phyloP scores from a whole-genome alignment of 371 early-diverging fungal genomes.

The Lichtheimia corymbifera region DNA sequence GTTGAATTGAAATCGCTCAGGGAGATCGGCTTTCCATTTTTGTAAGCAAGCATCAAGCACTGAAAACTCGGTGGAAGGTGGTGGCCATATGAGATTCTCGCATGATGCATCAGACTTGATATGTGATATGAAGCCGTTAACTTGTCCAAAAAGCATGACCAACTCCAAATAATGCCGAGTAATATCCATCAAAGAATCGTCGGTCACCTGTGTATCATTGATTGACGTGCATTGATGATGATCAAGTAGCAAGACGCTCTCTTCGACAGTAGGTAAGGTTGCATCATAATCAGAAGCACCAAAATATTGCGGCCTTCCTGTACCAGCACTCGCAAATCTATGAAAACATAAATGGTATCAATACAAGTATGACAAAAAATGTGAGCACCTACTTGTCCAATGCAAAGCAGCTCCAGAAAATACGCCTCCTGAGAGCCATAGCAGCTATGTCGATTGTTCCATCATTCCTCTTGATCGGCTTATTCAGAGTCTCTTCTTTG shows the following conservation, averaged over 20 bases:
- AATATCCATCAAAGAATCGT: slow-evolving; percentile 36
- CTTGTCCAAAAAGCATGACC: slow-evolving; percentile 46
- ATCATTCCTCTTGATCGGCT: slow-evolving; percentile 29
- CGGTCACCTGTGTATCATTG: slow-evolving; percentile 17
- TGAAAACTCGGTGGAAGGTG: slow-evolving; percentile 47
- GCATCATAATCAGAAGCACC: slow-evolving; percentile 58
- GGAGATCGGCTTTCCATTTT: slow-evolving; percentile 28
- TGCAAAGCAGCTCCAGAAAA: slow-evolving; percentile 59
- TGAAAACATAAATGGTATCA: not conserved
- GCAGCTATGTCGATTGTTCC: slow-evolving; percentile 44
- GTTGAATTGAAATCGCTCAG: slow-evolving; percentile 28
- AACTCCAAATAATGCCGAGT: slow-evolving; percentile 28
- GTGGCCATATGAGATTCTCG: slow-evolving; percentile 48
- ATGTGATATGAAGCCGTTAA: slow-evolving; percentile 47
- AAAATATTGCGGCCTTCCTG: slow-evolving; percentile 57
- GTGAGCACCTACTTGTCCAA: slow-evolving; percentile 39
- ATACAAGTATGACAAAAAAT: not conserved
- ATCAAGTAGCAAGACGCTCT: slow-evolving; percentile 42
- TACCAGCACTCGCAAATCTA: slow-evolving; percentile 50
- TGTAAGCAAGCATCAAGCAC: slow-evolving; percentile 37
- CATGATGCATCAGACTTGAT: slow-evolving; percentile 32
- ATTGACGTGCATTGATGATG: slow-evolving; percentile 27
- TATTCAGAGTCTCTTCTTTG: slow-evolving; percentile 43
- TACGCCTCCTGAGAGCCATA: slow-evolving; percentile 55
- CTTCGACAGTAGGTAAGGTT: slow-evolving; percentile 44